Base-by-base conservation (phyloP, 2,329 filamentous ascomycete species). In the Trichoderma semiorbis region DNA sequence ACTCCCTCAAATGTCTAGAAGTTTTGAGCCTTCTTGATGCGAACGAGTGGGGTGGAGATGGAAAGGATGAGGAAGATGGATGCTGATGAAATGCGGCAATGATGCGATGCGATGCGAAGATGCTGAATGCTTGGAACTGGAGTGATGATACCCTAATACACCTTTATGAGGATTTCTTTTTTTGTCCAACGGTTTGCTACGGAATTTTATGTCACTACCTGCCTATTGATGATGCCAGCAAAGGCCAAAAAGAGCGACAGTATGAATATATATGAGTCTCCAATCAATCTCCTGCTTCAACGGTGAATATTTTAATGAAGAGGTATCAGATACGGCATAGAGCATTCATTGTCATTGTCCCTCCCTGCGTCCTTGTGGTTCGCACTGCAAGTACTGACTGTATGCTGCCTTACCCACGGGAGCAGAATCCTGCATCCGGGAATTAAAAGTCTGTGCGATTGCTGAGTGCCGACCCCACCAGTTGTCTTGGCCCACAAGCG, bases 1-100 rank as follows among this genome's bases (percentile, higher is more conserved):
- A 74, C 76, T 69, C 72, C 75, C 34, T 39, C 68, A 12, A 70
- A 55, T n/a, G 68, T 70, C 6, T 70, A 57, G 21, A 32, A 34
- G 5, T 5, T 24, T 14, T 16, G 28, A 55, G 12, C 5, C 3
- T 18, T 50, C 30, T 5, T 6, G n/a, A 11, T 36, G 6, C 7
- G n/a, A 10, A 32, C 34, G 7, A 8, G 55, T 18, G n/a, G 14
- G 30, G 10, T 11, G 24, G 43, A 36, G 55, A 11, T 3, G 18
- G 16, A 2, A 1, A n/a, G 21, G 43, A 50, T 1, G 14, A 34
- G 18, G 6, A 60, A 12, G 26, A 36, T 12, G 12, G 36, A 21
- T 30, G 26, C 2, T 1, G 57, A 62, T 18, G 66, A 50, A 30
- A 69, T 30, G 64, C 16, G 18, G n/a, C 26, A 14, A 39, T n/a